Percentiles rank a stretch among this genome's conserved stretches.
Evolutionary conservation across 345 rosid species (phyloP).

Genomic region (Eucalyptus polyanthemos): DNA sequence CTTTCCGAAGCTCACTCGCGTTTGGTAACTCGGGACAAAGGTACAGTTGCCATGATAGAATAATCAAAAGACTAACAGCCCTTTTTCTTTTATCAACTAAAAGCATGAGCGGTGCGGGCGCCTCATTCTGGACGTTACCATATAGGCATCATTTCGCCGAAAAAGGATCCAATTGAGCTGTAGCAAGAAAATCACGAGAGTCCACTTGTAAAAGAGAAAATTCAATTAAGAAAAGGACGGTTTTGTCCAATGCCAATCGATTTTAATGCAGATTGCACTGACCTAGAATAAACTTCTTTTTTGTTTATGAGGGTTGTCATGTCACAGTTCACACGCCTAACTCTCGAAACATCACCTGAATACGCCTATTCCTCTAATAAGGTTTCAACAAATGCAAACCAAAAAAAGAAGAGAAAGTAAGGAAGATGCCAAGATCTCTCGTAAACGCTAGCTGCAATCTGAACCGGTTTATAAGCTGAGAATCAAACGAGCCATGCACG

Average conservation of each 20-base stretch:
- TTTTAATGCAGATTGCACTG: neutral
- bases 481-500: neutral
- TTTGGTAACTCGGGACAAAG: neutral
- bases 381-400: accelerated
- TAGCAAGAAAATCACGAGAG: neutral
- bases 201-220: neutral
- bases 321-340: neutral
- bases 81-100: neutral
- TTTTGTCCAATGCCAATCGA: neutral
- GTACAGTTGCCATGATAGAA: neutral
- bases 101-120: neutral
- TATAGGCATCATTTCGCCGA: neutral
- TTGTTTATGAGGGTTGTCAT: neutral
- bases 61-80: neutral
- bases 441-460: neutral
- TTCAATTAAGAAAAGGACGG: neutral
- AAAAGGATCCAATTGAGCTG: neutral
- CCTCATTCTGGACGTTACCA: neutral
- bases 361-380: neutral
- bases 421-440: neutral
- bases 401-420: neutral
- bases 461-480: neutral
- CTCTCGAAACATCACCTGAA: neutral
- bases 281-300: neutral
- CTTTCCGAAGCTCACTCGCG: neutral